phyloP scores from a whole-genome alignment of 345 rosid genomes.

The Pugionium dolabratum region DNA sequence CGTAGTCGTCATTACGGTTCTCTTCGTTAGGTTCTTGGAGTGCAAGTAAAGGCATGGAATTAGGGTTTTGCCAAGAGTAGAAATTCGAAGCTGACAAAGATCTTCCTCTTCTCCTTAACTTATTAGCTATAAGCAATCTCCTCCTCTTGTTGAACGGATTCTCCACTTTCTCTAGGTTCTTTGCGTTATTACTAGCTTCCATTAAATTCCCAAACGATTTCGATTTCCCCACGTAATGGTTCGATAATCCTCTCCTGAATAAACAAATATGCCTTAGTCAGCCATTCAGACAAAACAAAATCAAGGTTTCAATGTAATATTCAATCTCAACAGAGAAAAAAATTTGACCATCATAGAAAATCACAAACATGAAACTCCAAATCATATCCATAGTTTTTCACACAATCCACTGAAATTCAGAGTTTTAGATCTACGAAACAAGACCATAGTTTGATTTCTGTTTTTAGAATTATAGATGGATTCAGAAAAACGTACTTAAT shows the following conservation, averaged over 20 bases:
- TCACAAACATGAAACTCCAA: too few species aligned
- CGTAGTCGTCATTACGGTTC: background rate
- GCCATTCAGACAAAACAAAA: constrained; percentile 26
- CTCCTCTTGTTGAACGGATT: constrained; percentile 80
- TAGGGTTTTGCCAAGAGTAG: constrained; percentile 64
- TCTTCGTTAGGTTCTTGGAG: constrained; percentile 41
- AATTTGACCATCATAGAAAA: too few species aligned
- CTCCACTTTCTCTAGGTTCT: constrained; percentile 72
- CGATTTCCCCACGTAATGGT: constrained; percentile 75
- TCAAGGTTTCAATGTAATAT: background rate
- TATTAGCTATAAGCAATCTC: constrained; percentile 60
- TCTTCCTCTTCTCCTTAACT: constrained; percentile 44
- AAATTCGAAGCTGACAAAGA: constrained; percentile 41
- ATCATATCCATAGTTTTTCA: too few species aligned
- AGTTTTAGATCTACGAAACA: too few species aligned
- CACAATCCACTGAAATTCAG: too few species aligned
- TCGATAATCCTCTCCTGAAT: constrained; percentile 79
- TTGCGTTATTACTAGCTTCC: constrained; percentile 48
- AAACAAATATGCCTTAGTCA: background rate
- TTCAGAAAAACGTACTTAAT: constrained; percentile 48
- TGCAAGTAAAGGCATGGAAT: constrained; percentile 71
- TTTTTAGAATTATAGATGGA: background rate
- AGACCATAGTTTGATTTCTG: too few species aligned
- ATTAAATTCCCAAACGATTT: constrained; percentile 77
- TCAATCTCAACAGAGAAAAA: too few species aligned